Evolutionary conservation across 1,139 yeast species (phyloP).

Genomic region (Arxiozyma slooffiae): DNA sequence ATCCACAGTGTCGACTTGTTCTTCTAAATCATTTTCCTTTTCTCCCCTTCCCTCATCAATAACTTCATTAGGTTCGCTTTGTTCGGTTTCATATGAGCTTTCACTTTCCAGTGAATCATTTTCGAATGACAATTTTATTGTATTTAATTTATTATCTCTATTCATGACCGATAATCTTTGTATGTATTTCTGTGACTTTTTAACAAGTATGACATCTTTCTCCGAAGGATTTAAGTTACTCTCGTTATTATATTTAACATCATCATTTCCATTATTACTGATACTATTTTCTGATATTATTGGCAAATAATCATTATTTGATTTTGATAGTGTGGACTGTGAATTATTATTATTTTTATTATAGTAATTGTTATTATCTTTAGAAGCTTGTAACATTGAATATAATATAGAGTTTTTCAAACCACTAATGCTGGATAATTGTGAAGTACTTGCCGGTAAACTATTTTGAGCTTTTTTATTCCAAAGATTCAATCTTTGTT

Average conservation of each 20-base stretch:
- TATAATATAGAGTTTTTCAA: slow-evolving; percentile 19
- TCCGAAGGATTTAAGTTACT: background rate
- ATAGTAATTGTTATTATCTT: background rate
- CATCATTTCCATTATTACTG: slow-evolving; percentile 3
- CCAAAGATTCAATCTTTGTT: slow-evolving; percentile 20
- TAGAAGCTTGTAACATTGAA: background rate
- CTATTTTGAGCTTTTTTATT: slow-evolving; percentile 5
- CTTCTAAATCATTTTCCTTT: background rate
- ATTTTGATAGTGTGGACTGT: background rate
- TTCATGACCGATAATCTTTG: slow-evolving; percentile 22
- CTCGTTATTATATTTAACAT: slow-evolving; percentile 1
- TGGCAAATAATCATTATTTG: slow-evolving; percentile 16
- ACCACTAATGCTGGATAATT: slow-evolving; percentile 24
- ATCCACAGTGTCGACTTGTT: background rate
- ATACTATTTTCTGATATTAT: slow-evolving; percentile 7
- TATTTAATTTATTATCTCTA: slow-evolving; percentile 21
- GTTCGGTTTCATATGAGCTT: slow-evolving; percentile 1
- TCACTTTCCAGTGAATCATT: slow-evolving; percentile 5
- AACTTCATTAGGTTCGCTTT: background rate
- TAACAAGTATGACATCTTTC: slow-evolving; percentile 3
- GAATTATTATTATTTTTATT: slow-evolving; percentile 2
- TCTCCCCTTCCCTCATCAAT: background rate
- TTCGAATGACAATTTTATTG: slow-evolving; percentile 25
- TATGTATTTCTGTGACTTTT: slow-evolving; percentile 7
- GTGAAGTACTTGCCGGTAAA: slow-evolving; percentile 1